phyloP scores from a whole-genome alignment of 257 asterid genomes.

The Striga asiatica region DNA sequence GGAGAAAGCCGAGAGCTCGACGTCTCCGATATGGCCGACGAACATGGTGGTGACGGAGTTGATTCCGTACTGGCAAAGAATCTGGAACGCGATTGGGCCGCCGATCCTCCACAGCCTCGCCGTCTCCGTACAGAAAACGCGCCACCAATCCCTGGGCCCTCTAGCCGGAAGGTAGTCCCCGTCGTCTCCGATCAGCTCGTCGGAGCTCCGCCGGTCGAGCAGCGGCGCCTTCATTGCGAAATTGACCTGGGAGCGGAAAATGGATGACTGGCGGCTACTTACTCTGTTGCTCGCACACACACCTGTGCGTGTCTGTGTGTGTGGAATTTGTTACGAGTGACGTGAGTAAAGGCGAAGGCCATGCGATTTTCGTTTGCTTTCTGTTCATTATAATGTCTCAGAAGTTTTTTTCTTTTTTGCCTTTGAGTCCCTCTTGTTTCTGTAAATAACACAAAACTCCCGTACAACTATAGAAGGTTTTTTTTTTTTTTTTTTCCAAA shows the following conservation, averaged over 20 bases:
- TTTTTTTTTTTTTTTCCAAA: no score
- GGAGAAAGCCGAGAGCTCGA: slow-evolving; percentile 43
- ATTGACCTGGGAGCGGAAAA: background rate
- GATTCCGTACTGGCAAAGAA: slow-evolving; percentile 32
- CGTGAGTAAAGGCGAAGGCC: slow-evolving; percentile 9
- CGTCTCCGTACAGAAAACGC: slow-evolving; percentile 28
- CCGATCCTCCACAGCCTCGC: slow-evolving; percentile 34
- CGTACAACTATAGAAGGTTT: no score
- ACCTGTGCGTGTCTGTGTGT: slow-evolving; percentile 6
- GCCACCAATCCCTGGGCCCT: slow-evolving; percentile 24
- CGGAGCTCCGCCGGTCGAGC: slow-evolving; percentile 20
- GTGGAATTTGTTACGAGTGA: background rate
- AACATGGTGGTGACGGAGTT: slow-evolving; percentile 38
- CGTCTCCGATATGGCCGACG: slow-evolving; percentile 42
- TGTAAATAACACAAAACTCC: no score
- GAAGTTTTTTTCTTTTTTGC: background rate
- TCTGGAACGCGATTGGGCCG: slow-evolving; percentile 42
- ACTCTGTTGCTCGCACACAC: background rate
- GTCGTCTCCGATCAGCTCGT: slow-evolving; percentile 22
- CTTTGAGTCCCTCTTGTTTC: background rate
- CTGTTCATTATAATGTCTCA: background rate
- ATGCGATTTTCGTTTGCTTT: background rate
- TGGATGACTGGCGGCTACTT: background rate
- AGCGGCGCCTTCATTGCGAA: slow-evolving; percentile 33
- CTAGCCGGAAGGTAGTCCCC: slow-evolving; percentile 32